Evolutionary conservation across 805 yeast species (phyloP).

Genomic region (Ogataea corticis): DNA sequence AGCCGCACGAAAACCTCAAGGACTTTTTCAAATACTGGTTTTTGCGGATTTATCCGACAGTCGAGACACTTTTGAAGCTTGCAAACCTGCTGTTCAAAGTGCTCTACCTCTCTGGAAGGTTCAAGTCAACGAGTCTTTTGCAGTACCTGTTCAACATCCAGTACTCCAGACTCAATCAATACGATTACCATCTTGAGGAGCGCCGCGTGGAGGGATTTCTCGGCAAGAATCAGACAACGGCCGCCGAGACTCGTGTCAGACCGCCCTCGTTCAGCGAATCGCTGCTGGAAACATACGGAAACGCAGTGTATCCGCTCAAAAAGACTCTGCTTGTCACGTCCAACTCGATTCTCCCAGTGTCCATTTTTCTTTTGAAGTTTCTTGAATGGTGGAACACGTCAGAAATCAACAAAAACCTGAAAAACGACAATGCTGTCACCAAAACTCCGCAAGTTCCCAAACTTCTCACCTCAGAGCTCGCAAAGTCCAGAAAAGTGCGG

Average conservation of each 20-base stretch:
- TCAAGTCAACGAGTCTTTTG: slow-evolving; percentile 61
- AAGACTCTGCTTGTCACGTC: slow-evolving; percentile 29
- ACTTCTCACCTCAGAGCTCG: slow-evolving; percentile 17
- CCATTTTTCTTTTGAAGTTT: slow-evolving; percentile 78
- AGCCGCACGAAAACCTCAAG: slow-evolving; percentile 27
- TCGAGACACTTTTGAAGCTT: slow-evolving; percentile 47
- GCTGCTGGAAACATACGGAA: slow-evolving; percentile 21
- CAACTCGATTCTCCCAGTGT: slow-evolving; percentile 66
- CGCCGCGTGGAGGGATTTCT: slow-evolving; percentile 16
- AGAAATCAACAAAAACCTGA: slow-evolving; percentile 58
- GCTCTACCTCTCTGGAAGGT: slow-evolving; percentile 63
- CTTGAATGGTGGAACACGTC: slow-evolving; percentile 92
- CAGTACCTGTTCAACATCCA: slow-evolving; percentile 63
- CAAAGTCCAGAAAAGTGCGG: slow-evolving; percentile 13
- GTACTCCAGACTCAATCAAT: slow-evolving; percentile 59
- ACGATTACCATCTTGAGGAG: slow-evolving; percentile 47
- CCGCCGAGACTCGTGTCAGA: slow-evolving; percentile 33
- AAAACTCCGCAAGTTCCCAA: slow-evolving; percentile 34
- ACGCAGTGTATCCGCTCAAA: slow-evolving; percentile 24
- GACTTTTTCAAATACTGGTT: slow-evolving; percentile 41
- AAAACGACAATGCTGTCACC: slow-evolving; percentile 41
- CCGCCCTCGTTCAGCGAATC: slow-evolving; percentile 45
- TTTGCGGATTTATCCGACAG: slow-evolving; percentile 60
- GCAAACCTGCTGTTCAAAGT: slow-evolving; percentile 59
- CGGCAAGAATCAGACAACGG: slow-evolving; percentile 6